phyloP scores from a whole-genome alignment of 345 rosid species.

The Fremontodendron californicum region DNA sequence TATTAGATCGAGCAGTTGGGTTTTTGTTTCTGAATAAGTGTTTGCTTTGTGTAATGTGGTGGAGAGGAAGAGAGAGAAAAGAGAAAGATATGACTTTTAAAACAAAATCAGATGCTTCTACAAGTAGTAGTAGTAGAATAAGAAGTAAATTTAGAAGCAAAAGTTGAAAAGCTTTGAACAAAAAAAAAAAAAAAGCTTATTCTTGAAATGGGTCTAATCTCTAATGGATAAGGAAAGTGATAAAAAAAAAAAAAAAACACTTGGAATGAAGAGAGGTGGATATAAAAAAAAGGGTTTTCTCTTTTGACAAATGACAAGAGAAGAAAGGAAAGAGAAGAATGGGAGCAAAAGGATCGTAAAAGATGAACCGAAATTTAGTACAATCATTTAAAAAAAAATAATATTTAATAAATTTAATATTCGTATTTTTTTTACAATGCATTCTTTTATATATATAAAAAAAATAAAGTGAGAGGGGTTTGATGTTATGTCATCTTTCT shows the following conservation, averaged over 20 bases:
- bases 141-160: slow-evolving; percentile 12
- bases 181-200: not conserved
- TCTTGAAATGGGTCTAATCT: no score
- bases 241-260: no score
- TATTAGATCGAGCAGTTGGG: slow-evolving; percentile 11
- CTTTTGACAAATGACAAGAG: slow-evolving; percentile 10
- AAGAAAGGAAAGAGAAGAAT: not conserved
- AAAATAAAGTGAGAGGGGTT: not conserved
- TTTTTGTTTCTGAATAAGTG: no score
- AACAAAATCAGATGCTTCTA: slow-evolving; percentile 26
- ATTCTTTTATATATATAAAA: no score
- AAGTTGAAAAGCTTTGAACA: slow-evolving; percentile 19
- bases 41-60: not conserved
- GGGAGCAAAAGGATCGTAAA: not conserved
- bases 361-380: no score
- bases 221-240: no score
- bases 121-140: slow-evolving; percentile 11
- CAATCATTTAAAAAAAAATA: no score
- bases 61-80: slow-evolving; percentile 15
- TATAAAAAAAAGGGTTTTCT: not conserved
- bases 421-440: no score
- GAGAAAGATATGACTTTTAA: slow-evolving; percentile 20
- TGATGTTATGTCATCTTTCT: slow-evolving; percentile 5
- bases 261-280: not conserved
- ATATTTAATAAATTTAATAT: no score